Conservation (phyloP, 2,329 filamentous ascomycete genomes). For the Fusarium cyanostomum region DNA sequence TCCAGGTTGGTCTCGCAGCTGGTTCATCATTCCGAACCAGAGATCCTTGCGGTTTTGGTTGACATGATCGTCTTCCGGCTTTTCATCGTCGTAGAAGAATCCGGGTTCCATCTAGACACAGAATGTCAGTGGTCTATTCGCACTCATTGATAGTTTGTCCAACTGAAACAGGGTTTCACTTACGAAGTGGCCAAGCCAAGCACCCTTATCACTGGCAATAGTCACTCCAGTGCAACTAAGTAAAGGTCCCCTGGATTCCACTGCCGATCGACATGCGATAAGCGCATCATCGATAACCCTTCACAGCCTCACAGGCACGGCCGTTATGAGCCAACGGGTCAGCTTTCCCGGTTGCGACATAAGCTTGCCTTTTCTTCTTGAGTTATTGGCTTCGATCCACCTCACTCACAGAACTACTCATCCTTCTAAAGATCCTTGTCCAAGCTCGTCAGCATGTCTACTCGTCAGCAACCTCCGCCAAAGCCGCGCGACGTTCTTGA, state of each 20-base stretch:
- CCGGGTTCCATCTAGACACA: background rate
- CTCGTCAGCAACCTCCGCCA: background rate
- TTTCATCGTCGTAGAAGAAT: background rate
- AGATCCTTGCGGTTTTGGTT: slow-evolving; percentile 1
- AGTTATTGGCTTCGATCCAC: too few relatives aligned
- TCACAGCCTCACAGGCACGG: too few relatives aligned
- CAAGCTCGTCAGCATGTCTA: background rate
- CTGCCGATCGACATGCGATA: background rate
- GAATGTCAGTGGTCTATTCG: background rate
- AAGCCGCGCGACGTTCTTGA: background rate
- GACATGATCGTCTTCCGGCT: background rate
- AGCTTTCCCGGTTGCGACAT: background rate
- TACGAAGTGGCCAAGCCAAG: slow-evolving; percentile 1
- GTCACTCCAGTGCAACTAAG: background rate
- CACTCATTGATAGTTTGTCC: too few relatives aligned
- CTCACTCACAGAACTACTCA: background rate
- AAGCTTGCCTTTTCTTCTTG: background rate
- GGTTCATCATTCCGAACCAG: slow-evolving; percentile 1
- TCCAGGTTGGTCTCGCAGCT: background rate
- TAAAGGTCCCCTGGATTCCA: background rate
- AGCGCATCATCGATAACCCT: too few relatives aligned
- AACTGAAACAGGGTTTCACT: background rate
- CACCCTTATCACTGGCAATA: background rate
- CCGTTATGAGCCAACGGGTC: too few relatives aligned
- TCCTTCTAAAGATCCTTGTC: background rate